Evolutionary conservation across 805 yeast genomes (phyloP).

Genomic region (Wickerhamomyces bovis): DNA sequence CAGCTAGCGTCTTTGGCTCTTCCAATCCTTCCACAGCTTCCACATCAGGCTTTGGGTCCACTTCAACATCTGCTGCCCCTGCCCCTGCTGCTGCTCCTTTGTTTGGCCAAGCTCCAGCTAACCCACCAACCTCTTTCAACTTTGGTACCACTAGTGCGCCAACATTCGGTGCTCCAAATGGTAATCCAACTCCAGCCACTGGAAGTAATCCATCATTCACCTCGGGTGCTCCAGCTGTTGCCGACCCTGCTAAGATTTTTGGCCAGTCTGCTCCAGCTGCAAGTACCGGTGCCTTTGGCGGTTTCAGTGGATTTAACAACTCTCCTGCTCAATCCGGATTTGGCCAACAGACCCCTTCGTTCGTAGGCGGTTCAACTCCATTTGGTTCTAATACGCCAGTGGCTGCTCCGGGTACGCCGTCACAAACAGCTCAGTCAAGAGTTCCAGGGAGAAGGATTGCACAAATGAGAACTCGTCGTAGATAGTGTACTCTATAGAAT

Average conservation of each 20-base stretch:
- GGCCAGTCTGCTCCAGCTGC: constrained; percentile 4
- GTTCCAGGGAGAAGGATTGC: constrained; percentile 23
- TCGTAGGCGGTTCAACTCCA: constrained; percentile 1
- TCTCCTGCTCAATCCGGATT: constrained; percentile 7
- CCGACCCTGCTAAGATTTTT: constrained; percentile 11
- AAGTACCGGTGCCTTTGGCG: constrained; percentile 1
- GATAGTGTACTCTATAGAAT: constrained; percentile 21
- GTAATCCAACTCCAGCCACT: neutral
- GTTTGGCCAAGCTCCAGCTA: constrained; percentile 13
- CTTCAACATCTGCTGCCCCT: constrained; percentile 17
- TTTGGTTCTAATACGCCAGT: constrained; percentile 5
- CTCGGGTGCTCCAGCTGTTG: constrained; percentile 3
- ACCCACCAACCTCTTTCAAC: constrained; percentile 12
- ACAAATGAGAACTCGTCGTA: constrained; percentile 24
- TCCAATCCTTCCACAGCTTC: neutral
- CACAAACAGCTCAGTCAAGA: constrained; percentile 10
- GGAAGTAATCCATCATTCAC: constrained; percentile 3
- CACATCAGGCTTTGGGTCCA: constrained; percentile 12
- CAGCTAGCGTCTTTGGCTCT: constrained; percentile 10
- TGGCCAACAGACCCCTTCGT: neutral
- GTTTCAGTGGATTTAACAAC: neutral
- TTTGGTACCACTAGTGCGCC: constrained; percentile 10
- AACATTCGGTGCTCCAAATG: constrained; percentile 7
- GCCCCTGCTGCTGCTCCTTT: constrained; percentile 10
- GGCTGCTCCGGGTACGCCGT: constrained; percentile 16